Percentiles rank a stretch among this genome's conserved stretches.
These are phyloP conservation scores for Kockiozyma suomiensis DNA, from an alignment of 805 yeast genomes.

Conservation along the genomic window DNA sequence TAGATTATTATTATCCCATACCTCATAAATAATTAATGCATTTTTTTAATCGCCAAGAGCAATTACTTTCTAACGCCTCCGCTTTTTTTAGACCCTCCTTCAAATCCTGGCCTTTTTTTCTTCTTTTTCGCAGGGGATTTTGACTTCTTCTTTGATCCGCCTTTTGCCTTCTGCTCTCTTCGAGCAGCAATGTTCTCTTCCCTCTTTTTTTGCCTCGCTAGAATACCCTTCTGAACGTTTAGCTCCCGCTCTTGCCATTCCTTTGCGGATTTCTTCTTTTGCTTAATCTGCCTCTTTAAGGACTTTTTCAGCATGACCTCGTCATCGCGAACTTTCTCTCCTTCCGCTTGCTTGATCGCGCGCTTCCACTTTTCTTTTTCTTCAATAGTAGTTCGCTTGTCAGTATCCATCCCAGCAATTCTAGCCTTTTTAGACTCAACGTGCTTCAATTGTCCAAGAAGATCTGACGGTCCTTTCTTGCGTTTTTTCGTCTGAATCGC, in stretches of 20 bases:
- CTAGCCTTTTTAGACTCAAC: constrained; percentile 74
- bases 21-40: constrained; percentile 2
- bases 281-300: constrained; percentile 76
- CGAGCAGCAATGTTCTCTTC: constrained; percentile 87
- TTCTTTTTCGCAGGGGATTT: constrained; percentile 41
- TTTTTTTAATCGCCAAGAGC: not conserved
- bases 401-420: constrained; percentile 61
- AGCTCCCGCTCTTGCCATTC: constrained; percentile 93
- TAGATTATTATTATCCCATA: not conserved
- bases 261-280: constrained; percentile 79
- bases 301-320: constrained; percentile 86
- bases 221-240: constrained; percentile 70
- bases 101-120: constrained; percentile 80
- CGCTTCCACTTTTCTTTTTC: constrained; percentile 84
- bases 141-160: constrained; percentile 70
- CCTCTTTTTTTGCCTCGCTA: constrained; percentile 80
- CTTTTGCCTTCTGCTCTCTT: constrained; percentile 80
- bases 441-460: constrained; percentile 76
- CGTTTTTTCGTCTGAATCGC: constrained; percentile 56
- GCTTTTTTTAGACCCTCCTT: constrained; percentile 55
- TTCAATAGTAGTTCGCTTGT: constrained; percentile 56
- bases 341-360: constrained; percentile 84
- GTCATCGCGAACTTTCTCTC: constrained; percentile 83
- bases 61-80: too few species aligned
- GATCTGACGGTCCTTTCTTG: constrained; percentile 84